Conservation (phyloP, 1,139 yeast species). For the Trichomonascaceae sp. region DNA sequence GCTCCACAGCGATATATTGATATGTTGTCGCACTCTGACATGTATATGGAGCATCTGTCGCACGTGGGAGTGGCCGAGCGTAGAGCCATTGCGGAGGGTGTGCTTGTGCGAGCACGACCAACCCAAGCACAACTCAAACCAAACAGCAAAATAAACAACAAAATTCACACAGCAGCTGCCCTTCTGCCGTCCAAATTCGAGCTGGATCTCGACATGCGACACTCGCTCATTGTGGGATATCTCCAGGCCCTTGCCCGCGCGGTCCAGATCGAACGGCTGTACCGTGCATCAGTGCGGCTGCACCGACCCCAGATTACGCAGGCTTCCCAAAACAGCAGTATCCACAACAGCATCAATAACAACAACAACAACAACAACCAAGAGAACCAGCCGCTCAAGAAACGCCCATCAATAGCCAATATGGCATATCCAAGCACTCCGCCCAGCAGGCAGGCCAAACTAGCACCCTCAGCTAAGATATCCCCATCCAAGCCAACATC, state of each 20-base stretch:
- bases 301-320: too few species aligned
- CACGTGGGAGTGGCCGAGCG: constrained; percentile 24
- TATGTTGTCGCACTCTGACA: constrained; percentile 30
- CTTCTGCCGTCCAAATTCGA: too few species aligned
- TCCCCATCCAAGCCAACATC: too few species aligned
- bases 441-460: too few species aligned
- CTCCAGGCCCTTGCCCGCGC: constrained; percentile 39
- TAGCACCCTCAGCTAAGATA: too few species aligned
- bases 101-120: constrained; percentile 12
- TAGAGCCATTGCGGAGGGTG: constrained; percentile 25
- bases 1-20: constrained; percentile 34
- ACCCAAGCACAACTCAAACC: not conserved
- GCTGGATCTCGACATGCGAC: constrained; percentile 32
- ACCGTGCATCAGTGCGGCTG: constrained; percentile 33
- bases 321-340: too few species aligned
- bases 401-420: too few species aligned
- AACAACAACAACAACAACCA: too few species aligned
- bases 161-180: too few species aligned
- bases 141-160: constrained; percentile 2
- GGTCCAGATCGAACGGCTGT: constrained; percentile 52
- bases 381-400: too few species aligned
- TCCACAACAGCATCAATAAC: too few species aligned
- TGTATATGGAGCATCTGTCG: constrained; percentile 40
- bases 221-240: constrained; percentile 35
- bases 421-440: too few species aligned